Base-by-base conservation (phyloP, 2,329 filamentous ascomycete genomes). In the Ustulina deusta region DNA sequence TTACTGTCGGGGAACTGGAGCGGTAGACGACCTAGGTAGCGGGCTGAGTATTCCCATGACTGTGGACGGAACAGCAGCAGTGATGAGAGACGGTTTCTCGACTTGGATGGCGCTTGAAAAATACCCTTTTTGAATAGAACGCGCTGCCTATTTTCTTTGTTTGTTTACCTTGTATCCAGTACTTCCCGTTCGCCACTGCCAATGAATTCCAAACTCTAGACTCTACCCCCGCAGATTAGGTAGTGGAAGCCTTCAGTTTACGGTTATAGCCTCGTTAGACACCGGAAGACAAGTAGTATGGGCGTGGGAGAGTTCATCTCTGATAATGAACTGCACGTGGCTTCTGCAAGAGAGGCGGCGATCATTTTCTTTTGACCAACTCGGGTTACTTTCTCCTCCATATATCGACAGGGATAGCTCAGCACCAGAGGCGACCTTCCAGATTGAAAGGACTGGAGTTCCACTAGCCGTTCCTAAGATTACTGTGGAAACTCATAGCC, bases 401-500 rank as follows among this genome's bases (percentile, higher is more conserved):
- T 34, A 10, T 25, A 20, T 34, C 34, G 29, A 34, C 40, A 42
- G 36, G n/a, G 22, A 56, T 29, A 42, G 20, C 22, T 10, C 1
- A 6, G n/a, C n/a, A 22, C 3, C 4, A 22, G 11, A 22, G 32
- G 15, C 17, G 34, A 32, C 20, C 22, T n/a, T 34, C 3, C 5
- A 15, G 32, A 49, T 11, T 34, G 1, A 3, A 38, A 60, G 6
- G 25, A 60, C 36, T 49, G 17, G 7, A 20, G 29, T n/a, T 56
- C 6, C 20, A 52, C 42, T 34, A 11, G 11, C 13, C 6, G 10
- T 32, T 38, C 32, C 10, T 17, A 3, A 17, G 9, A 9, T 42
- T 46, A 60, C 29, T 63, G 60, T 1, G 49, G n/a, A 29, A 49
- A 34, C 1, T 69, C 66, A 44, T 71, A 71, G 32, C 66, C 64